Evolutionary conservation across 805 yeast species (phyloP).

Genomic region (Wickerhamomyces strasburgensis): DNA sequence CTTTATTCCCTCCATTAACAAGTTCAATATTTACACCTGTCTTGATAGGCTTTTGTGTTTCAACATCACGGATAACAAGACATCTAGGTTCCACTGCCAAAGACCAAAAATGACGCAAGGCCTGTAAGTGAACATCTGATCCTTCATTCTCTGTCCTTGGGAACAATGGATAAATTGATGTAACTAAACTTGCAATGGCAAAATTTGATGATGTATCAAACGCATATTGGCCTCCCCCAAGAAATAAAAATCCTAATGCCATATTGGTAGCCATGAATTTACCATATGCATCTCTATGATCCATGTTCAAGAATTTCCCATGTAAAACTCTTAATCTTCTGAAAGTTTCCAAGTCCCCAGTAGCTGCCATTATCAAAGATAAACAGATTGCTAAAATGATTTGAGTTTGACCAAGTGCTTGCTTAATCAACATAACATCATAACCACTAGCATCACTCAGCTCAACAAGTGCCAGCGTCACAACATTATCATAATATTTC

Average conservation of each 20-base stretch:
- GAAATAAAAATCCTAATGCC: slow-evolving; percentile 80
- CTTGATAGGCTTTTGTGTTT: slow-evolving; percentile 50
- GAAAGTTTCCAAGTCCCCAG: slow-evolving; percentile 79
- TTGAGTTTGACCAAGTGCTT: slow-evolving; percentile 50
- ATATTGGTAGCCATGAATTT: slow-evolving; percentile 72
- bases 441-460: slow-evolving; percentile 31
- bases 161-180: slow-evolving; percentile 74
- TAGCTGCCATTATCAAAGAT: slow-evolving; percentile 81
- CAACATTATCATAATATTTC: slow-evolving; percentile 29
- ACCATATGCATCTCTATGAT: slow-evolving; percentile 46
- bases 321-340: slow-evolving; percentile 68
- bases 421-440: slow-evolving; percentile 53
- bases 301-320: slow-evolving; percentile 30
- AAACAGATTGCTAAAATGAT: slow-evolving; percentile 58
- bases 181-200: slow-evolving; percentile 63
- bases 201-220: slow-evolving; percentile 53
- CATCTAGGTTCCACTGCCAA: slow-evolving; percentile 78
- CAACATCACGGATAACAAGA: slow-evolving; percentile 68
- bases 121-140: slow-evolving; percentile 71
- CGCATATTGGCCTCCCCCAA: slow-evolving; percentile 92
- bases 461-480: slow-evolving; percentile 8
- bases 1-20: slow-evolving; percentile 33
- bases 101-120: slow-evolving; percentile 87
- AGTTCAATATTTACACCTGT: slow-evolving; percentile 32
- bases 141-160: slow-evolving; percentile 39